phyloP scores from a whole-genome alignment of 805 yeast genomes.

The Kodamaea kakaduensis region DNA sequence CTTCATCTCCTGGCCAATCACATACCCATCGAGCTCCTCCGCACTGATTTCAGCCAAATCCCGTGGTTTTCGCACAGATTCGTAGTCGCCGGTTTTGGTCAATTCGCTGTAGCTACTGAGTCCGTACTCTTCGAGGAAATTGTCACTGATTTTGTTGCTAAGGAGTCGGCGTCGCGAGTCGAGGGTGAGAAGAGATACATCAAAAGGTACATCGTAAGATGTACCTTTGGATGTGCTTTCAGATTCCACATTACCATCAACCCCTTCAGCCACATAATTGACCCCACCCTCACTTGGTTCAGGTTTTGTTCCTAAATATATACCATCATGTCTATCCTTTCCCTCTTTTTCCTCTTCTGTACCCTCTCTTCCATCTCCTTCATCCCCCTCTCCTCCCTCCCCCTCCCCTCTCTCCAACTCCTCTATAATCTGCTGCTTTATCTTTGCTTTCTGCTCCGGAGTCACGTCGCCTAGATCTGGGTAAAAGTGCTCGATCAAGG shows the following conservation, averaged over 20 bases:
- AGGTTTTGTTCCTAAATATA: constrained; percentile 32
- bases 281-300: no score
- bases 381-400: constrained; percentile 11
- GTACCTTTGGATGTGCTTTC: constrained; percentile 4
- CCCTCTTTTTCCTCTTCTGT: constrained; percentile 11
- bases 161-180: constrained; percentile 24
- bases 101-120: constrained; percentile 28
- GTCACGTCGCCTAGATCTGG: constrained; percentile 36
- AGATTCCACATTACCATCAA: constrained; percentile 1
- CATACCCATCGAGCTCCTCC: constrained; percentile 32
- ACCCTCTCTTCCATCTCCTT: constrained; percentile 10
- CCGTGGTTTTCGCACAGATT: constrained; percentile 15
- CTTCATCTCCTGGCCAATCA: constrained; percentile 27
- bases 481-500: constrained; percentile 35
- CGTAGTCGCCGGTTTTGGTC: constrained; percentile 17
- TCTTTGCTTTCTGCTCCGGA: constrained; percentile 31
- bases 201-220: no score
- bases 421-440: constrained; percentile 32
- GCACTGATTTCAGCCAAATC: constrained; percentile 23
- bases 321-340: constrained; percentile 26
- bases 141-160: constrained; percentile 25
- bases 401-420: constrained; percentile 19
- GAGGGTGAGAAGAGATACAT: constrained; percentile 7
- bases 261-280: no score
- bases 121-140: constrained; percentile 39